A percentile compares a stretch with the other conserved stretches of the same genome.
Conservation (phyloP, 1,139 yeast species). For the Eremothecium gossypii region DNA sequence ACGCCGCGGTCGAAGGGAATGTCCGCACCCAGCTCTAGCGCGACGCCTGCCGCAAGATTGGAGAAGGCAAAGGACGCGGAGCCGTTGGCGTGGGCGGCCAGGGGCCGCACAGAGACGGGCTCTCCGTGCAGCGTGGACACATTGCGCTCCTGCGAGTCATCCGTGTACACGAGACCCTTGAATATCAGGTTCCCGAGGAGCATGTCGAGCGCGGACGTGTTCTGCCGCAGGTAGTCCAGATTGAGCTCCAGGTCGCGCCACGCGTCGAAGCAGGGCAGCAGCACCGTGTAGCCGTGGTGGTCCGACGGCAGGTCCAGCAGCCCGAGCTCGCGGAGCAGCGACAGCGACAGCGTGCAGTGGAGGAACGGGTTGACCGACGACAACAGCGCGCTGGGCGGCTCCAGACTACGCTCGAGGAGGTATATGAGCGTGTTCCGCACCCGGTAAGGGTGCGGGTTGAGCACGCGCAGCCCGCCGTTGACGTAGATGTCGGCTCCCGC, state of each 20-base stretch:
- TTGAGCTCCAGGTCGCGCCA: constrained; percentile 65
- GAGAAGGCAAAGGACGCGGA: constrained; percentile 16
- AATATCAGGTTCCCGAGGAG: constrained; percentile 53
- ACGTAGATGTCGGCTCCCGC: constrained; percentile 35
- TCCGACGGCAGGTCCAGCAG: constrained; percentile 39
- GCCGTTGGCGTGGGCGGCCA: constrained; percentile 1
- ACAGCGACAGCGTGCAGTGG: constrained; percentile 44
- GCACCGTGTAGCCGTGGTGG: constrained; percentile 57
- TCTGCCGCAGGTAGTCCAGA: constrained; percentile 46
- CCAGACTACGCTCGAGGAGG: constrained; percentile 48
- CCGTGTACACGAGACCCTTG: constrained; percentile 60
- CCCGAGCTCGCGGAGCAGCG: constrained; percentile 41
- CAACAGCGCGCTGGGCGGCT: constrained; percentile 45
- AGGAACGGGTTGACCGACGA: constrained; percentile 47
- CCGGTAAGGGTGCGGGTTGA: constrained; percentile 36
- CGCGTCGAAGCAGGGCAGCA: constrained; percentile 69
- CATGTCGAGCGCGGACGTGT: constrained; percentile 41
- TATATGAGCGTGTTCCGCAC: constrained; percentile 57
- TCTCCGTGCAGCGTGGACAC: constrained; percentile 34
- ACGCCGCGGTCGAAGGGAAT: constrained; percentile 79
- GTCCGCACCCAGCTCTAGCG: constrained; percentile 44
- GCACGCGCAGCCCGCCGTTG: constrained; percentile 39
- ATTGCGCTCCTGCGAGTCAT: constrained; percentile 33
- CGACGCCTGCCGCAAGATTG: constrained; percentile 24
- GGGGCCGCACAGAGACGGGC: constrained; percentile 14